Conservation (phyloP, 2,329 filamentous ascomycete species). For the Aspergillus sclerotialis region DNA sequence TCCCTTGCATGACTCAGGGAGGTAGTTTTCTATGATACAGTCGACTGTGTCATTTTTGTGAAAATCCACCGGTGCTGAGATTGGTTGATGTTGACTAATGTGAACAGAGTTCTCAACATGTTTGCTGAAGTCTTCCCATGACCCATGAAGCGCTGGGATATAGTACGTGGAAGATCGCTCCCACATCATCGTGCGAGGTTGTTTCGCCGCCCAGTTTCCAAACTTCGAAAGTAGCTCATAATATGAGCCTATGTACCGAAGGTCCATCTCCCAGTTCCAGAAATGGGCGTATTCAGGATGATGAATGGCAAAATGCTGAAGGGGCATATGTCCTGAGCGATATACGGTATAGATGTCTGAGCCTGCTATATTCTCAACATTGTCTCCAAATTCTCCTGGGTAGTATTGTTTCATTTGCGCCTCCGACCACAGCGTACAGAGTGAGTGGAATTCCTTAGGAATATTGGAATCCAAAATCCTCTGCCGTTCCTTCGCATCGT, state of each 20-base stretch:
- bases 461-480: constrained; percentile 56
- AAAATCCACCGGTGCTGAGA: constrained; percentile 61
- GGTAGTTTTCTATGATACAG: too few species aligned
- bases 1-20: too few species aligned
- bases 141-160: constrained; percentile 46
- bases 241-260: constrained; percentile 65
- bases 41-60: constrained; percentile 50
- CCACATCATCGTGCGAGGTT: constrained; percentile 53
- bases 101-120: constrained; percentile 7
- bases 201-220: constrained; percentile 44
- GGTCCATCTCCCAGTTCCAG: constrained; percentile 80
- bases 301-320: constrained; percentile 67
- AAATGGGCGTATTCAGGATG: constrained; percentile 69
- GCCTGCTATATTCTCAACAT: constrained; percentile 43
- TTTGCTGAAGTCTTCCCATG: constrained; percentile 38
- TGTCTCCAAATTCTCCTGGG: constrained; percentile 42
- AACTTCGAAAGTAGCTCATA: constrained; percentile 68
- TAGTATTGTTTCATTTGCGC: constrained; percentile 42
- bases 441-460: constrained; percentile 62
- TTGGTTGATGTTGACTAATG: constrained; percentile 44
- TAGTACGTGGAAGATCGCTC: constrained; percentile 53
- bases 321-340: constrained; percentile 60
- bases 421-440: constrained; percentile 69
- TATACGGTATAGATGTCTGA: constrained; percentile 41
- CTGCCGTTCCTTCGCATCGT: constrained; percentile 58